Evolutionary conservation across 2,329 filamentous ascomycete species (phyloP).

Genomic region (Dendryphion nanum): DNA sequence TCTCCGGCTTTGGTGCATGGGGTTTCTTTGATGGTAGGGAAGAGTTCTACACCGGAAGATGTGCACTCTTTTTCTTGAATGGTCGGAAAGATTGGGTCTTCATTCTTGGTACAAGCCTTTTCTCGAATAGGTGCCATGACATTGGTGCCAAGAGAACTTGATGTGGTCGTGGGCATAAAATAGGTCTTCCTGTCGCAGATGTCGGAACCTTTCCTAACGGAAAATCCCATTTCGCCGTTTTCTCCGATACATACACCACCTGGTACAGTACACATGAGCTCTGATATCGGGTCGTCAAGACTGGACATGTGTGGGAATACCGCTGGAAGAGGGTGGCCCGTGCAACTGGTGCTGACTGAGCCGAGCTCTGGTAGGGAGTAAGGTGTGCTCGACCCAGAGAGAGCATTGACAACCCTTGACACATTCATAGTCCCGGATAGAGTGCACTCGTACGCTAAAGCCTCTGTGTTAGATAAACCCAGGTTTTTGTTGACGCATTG

Average conservation of each 20-base stretch:
- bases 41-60: neutral
- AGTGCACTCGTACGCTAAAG: conserved; percentile 22
- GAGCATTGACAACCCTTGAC: conserved; percentile 10
- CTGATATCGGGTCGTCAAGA: conserved; percentile 17
- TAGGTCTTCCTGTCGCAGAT: neutral
- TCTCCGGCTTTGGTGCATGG: neutral
- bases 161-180: neutral
- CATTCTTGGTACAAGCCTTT: conserved; percentile 5
- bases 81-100: neutral
- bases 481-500: conserved; percentile 7
- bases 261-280: conserved; percentile 14
- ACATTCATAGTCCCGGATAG: conserved; percentile 23
- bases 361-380: conserved; percentile 14
- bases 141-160: neutral
- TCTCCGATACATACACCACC: conserved; percentile 22
- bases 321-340: conserved; percentile 13
- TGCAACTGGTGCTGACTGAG: conserved; percentile 16
- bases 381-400: conserved; percentile 10
- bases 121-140: conserved; percentile 12
- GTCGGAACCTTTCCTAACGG: conserved; percentile 3
- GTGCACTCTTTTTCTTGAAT: neutral
- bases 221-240: conserved; percentile 19
- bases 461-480: conserved; percentile 11
- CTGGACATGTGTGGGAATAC: conserved; percentile 9
- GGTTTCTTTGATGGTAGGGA: neutral